These are phyloP conservation scores for Euphorbia peplus DNA, from an alignment of 345 rosid species.

Conservation along the genomic window DNA sequence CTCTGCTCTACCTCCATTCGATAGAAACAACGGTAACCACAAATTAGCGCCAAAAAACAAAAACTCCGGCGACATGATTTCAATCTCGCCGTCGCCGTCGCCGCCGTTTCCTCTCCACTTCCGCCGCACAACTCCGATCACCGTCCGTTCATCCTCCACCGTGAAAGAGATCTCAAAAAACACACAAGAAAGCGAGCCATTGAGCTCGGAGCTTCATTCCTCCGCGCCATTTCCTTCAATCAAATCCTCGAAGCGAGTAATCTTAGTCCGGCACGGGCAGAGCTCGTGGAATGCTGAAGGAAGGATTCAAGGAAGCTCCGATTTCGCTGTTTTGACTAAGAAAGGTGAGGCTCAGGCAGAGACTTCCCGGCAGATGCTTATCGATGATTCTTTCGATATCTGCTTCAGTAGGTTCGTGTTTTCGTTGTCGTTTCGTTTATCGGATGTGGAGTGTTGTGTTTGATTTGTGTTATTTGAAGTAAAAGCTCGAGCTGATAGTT, in stretches of 20 bases:
- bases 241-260: constrained; percentile 67
- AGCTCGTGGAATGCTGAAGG: constrained; percentile 97
- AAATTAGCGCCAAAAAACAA: constrained; percentile 19
- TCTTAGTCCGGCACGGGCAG: constrained; percentile 93
- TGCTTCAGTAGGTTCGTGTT: constrained; percentile 76
- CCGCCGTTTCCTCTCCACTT: constrained; percentile 29
- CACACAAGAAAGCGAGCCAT: constrained; percentile 13
- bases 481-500: too few species aligned
- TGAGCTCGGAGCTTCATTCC: constrained; percentile 34
- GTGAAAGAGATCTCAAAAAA: constrained; percentile 31
- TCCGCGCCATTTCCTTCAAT: constrained; percentile 44
- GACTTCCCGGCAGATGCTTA: constrained; percentile 86
- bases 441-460: too few species aligned
- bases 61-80: constrained; percentile 31
- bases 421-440: constrained; percentile 4
- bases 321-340: constrained; percentile 74
- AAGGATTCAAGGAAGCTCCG: constrained; percentile 90
- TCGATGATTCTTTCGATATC: constrained; percentile 65
- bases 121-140: constrained; percentile 20
- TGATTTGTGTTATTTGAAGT: too few species aligned
- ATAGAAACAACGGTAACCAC: constrained; percentile 28
- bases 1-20: not conserved
- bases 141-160: constrained; percentile 40
- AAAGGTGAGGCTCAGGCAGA: constrained; percentile 92
- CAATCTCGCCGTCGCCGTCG: constrained; percentile 22